These are phyloP conservation scores for Calophaca sinica DNA, from an alignment of 306 rosid species.

Conservation along the genomic window DNA sequence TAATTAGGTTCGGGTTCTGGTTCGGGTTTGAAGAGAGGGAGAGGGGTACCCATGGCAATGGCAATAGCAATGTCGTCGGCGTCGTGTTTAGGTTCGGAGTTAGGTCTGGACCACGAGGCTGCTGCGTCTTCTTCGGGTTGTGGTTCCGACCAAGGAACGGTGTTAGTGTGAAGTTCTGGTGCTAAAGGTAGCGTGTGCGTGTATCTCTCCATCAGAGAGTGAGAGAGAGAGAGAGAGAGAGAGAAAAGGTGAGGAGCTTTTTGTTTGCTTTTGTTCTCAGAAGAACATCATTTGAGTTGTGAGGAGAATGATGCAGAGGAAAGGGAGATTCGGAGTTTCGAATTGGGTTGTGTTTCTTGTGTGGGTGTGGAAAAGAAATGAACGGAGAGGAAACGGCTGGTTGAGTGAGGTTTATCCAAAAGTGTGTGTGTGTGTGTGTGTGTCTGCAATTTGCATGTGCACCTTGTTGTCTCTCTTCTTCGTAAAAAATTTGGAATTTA, in stretches of 20 bases:
- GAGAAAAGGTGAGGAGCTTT: conserved; percentile 29
- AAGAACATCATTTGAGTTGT: background rate
- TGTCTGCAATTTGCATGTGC: conserved; percentile 33
- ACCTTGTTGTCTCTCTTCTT: background rate
- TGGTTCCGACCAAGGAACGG: conserved; percentile 60
- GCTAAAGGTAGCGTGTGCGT: conserved; percentile 57
- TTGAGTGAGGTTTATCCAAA: conserved; percentile 44
- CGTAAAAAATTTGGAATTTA: background rate
- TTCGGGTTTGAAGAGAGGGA: conserved; percentile 78
- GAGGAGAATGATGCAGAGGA: conserved; percentile 40
- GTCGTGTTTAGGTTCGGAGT: conserved; percentile 39
- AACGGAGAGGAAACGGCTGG: conserved; percentile 34
- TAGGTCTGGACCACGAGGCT: conserved; percentile 62
- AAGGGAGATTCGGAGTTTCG: background rate
- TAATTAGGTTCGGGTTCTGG: conserved; percentile 19
- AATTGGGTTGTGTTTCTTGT: background rate
- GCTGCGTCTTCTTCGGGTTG: conserved; percentile 42
- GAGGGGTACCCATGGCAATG: conserved; percentile 54
- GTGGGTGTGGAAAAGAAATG: conserved; percentile 9
- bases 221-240: background rate
- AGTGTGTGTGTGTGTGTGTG: background rate
- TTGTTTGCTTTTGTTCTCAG: conserved; percentile 11
- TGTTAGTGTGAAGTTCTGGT: conserved; percentile 44
- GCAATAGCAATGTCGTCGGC: conserved; percentile 37
- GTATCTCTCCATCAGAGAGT: conserved; percentile 42